A percentile compares a stretch with the other conserved stretches of the same genome.
phyloP scores from a whole-genome alignment of 768 basidiomycete species.

The Trametes cingulata region DNA sequence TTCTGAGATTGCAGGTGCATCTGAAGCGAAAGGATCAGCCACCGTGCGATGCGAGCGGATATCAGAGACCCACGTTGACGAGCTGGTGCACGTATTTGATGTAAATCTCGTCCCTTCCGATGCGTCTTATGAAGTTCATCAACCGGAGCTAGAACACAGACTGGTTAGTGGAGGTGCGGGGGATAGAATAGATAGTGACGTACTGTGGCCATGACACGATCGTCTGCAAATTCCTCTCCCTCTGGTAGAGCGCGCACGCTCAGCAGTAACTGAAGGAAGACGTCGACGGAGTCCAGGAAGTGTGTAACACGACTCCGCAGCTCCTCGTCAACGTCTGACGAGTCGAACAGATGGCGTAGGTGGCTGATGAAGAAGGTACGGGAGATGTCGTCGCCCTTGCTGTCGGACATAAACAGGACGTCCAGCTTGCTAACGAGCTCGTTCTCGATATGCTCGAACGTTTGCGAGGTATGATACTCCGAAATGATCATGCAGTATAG shows the following conservation, averaged over 20 bases:
- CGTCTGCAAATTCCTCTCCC: constrained; percentile 92
- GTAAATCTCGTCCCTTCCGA: constrained; percentile 91
- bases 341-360: constrained; percentile 86
- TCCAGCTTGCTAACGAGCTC: constrained; percentile 92
- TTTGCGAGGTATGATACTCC: constrained; percentile 80
- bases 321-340: constrained; percentile 75
- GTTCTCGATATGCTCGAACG: constrained; percentile 89
- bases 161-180: not conserved
- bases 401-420: constrained; percentile 89
- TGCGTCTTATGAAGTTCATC: constrained; percentile 92
- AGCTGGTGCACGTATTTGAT: constrained; percentile 96
- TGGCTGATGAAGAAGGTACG: constrained; percentile 92
- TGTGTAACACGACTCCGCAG: constrained; percentile 74
- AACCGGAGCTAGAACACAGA: constrained; percentile 61
- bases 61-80: constrained; percentile 63
- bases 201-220: constrained; percentile 90
- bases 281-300: constrained; percentile 89
- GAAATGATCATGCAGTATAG: constrained; percentile 95
- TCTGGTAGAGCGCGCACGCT: constrained; percentile 88
- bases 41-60: not conserved
- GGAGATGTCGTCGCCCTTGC: constrained; percentile 87
- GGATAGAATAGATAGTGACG: constrained; percentile 5
- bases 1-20: constrained; percentile 89
- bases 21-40: constrained; percentile 36
- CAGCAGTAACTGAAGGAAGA: constrained; percentile 88